Conservation (phyloP, 768 basidiomycete genomes). For the Tricholoma hemisulphureum region DNA sequence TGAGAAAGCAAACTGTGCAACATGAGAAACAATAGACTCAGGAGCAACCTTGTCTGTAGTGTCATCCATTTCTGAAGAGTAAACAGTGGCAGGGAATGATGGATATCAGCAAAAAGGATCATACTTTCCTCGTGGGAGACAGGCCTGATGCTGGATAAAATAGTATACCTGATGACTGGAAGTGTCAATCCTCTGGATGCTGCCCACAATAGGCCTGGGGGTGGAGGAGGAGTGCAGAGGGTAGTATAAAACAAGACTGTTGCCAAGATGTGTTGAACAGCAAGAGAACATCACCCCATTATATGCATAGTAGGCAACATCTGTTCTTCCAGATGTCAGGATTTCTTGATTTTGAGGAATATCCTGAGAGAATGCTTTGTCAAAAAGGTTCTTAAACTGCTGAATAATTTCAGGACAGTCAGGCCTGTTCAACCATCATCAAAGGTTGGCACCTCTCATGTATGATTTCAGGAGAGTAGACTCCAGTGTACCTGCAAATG, state of each 20-base stretch:
- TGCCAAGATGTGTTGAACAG: slow-evolving; percentile 5
- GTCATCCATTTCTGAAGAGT: not conserved
- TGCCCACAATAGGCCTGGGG: slow-evolving; percentile 1
- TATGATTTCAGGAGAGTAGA: not conserved
- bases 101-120: slow-evolving; percentile 2
- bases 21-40: slow-evolving; percentile 3
- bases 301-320: not conserved
- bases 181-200: slow-evolving; percentile 1
- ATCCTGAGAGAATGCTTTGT: not conserved
- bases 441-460: slow-evolving; percentile 3
- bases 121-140: not conserved
- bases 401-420: not conserved
- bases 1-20: not conserved
- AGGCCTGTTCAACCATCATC: slow-evolving; percentile 1
- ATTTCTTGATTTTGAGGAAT: not conserved
- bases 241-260: slow-evolving; percentile 4
- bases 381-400: not conserved
- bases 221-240: not conserved
- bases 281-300: not conserved
- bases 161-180: not conserved
- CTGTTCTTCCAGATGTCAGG: not conserved
- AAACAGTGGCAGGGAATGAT: not conserved
- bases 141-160: not conserved
- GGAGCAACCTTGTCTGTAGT: not conserved
- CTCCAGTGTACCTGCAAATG: not conserved